Conservation (phyloP, 306 rosid species). For the Benincasa hispida region DNA sequence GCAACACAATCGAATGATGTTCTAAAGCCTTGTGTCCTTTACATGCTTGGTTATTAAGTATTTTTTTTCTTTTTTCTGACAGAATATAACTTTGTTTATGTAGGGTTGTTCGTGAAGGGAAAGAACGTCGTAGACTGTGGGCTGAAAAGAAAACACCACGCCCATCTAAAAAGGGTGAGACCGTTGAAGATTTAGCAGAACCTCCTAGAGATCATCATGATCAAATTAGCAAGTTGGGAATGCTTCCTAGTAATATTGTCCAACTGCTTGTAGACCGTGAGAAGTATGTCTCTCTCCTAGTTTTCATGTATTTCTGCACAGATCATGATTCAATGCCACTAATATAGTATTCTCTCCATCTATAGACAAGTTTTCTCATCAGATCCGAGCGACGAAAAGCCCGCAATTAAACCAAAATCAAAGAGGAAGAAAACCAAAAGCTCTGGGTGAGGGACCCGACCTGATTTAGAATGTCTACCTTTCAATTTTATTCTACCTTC, state of each 20-base stretch:
- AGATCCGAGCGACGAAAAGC: slow-evolving; percentile 47
- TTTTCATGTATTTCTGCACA: not conserved
- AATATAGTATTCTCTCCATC: not conserved
- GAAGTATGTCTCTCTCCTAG: slow-evolving; percentile 30
- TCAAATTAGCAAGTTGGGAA: slow-evolving; percentile 27
- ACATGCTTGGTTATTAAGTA: not conserved
- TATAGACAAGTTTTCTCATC: slow-evolving; percentile 50
- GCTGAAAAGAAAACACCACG: slow-evolving; percentile 57
- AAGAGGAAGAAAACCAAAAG: slow-evolving; percentile 48
- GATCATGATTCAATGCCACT: not conserved
- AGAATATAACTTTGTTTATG: not conserved
- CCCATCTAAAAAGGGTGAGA: slow-evolving; percentile 23
- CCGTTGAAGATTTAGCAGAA: slow-evolving; percentile 18
- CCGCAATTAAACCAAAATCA: slow-evolving; percentile 22
- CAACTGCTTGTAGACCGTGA: slow-evolving; percentile 70
- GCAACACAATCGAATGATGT: not conserved
- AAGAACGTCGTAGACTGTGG: slow-evolving; percentile 64
- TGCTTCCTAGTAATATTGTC: slow-evolving; percentile 71
- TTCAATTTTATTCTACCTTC: not conserved
- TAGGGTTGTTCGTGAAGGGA: slow-evolving; percentile 61
- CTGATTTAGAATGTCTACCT: not conserved
- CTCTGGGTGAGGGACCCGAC: slow-evolving; percentile 38
- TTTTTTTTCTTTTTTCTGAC: too few species aligned
- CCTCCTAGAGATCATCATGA: slow-evolving; percentile 19
- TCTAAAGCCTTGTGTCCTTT: not conserved